Evolutionary conservation across 2,329 filamentous ascomycete species (phyloP).

Genomic region (Alternaria triticimaculans): DNA sequence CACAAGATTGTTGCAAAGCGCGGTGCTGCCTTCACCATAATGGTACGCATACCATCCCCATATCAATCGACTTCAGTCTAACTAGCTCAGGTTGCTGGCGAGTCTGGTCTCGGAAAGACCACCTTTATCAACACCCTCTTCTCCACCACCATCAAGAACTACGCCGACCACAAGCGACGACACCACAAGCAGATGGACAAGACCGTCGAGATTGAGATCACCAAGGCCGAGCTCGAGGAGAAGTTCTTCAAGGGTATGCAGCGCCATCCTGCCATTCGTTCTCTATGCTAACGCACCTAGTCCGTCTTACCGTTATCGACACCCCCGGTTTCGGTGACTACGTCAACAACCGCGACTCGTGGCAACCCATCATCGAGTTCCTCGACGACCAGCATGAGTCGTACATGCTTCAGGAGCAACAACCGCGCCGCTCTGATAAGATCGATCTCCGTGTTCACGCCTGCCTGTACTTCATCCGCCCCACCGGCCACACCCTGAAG

Average conservation of each 20-base stretch:
- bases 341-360: conserved; percentile 99
- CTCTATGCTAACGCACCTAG: conserved; percentile 57
- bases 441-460: conserved; percentile 98
- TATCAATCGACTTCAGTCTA: conserved; percentile 22
- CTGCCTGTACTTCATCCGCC: conserved; percentile 98
- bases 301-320: conserved; percentile 97
- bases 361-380: conserved; percentile 99
- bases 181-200: conserved; percentile 99
- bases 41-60: conserved; percentile 66
- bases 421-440: conserved; percentile 96
- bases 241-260: conserved; percentile 98
- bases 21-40: conserved; percentile 98
- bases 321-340: conserved; percentile 99
- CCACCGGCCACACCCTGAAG: conserved; percentile 97
- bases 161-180: conserved; percentile 98
- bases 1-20: conserved; percentile 80
- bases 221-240: conserved; percentile 99
- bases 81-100: conserved; percentile 81
- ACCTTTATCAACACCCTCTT: conserved; percentile 99
- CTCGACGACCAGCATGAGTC: conserved; percentile 99
- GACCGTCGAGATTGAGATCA: conserved; percentile 99
- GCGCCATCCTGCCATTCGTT: background rate
- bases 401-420: conserved; percentile 99
- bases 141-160: conserved; percentile 99
- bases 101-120: conserved; percentile 98